phyloP scores from a whole-genome alignment of 768 basidiomycete species.

The Termitomyces sp. region DNA sequence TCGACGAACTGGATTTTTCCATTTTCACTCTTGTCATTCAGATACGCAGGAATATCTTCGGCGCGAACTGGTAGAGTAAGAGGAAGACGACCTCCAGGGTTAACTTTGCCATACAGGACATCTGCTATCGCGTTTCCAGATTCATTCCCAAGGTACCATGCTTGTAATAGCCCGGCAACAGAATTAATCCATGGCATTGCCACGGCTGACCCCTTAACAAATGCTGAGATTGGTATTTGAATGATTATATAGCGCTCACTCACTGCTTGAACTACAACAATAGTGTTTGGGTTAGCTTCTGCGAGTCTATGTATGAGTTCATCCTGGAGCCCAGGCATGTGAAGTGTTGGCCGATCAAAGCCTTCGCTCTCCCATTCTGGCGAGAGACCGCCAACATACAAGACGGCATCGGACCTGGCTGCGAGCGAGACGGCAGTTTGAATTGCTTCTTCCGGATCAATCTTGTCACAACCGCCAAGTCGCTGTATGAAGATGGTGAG shows the following conservation, averaged over 20 bases:
- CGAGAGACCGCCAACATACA: slow-evolving; percentile 56
- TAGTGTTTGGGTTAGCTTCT: slow-evolving; percentile 48
- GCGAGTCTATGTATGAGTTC: slow-evolving; percentile 50
- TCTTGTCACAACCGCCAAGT: slow-evolving; percentile 62
- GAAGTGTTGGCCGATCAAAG: slow-evolving; percentile 59
- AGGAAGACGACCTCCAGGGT: slow-evolving; percentile 56
- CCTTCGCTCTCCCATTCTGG: slow-evolving; percentile 77
- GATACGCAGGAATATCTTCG: slow-evolving; percentile 58
- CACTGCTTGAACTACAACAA: slow-evolving; percentile 61
- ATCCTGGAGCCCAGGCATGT: slow-evolving; percentile 55
- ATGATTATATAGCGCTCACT: slow-evolving; percentile 13
- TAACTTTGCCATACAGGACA: slow-evolving; percentile 56
- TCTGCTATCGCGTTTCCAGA: slow-evolving; percentile 61
- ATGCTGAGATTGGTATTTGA: not conserved
- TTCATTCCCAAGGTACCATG: slow-evolving; percentile 67
- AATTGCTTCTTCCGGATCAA: slow-evolving; percentile 52
- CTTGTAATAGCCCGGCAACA: slow-evolving; percentile 50
- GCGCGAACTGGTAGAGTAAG: slow-evolving; percentile 54
- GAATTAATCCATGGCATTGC: slow-evolving; percentile 69
- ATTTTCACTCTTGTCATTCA: slow-evolving; percentile 54
- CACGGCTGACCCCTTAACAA: slow-evolving; percentile 55
- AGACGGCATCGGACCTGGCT: slow-evolving; percentile 45
- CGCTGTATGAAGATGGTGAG: slow-evolving; percentile 29
- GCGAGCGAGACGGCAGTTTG: slow-evolving; percentile 52
- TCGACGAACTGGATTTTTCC: slow-evolving; percentile 39